A percentile compares a stretch with the other conserved stretches of the same genome.
Conservation (phyloP, 768 basidiomycete genomes). For the Pleurotus platypus region DNA sequence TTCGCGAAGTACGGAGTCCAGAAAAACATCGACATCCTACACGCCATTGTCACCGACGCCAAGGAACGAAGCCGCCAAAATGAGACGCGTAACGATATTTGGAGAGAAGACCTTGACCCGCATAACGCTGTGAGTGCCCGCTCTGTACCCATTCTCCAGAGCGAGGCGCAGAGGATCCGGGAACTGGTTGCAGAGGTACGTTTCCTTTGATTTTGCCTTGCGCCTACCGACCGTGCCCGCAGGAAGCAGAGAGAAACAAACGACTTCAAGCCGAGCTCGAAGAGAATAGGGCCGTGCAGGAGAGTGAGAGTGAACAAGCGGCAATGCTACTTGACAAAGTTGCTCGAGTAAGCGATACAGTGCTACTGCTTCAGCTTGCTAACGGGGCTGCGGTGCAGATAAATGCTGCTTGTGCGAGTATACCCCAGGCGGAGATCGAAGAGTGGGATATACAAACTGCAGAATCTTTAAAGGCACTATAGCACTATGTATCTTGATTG, state of each 20-base stretch:
- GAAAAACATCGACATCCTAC: conserved; percentile 68
- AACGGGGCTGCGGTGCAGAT: conserved; percentile 27
- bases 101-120: conserved; percentile 65
- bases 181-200: conserved; percentile 35
- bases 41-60: conserved; percentile 67
- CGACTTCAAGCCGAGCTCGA: conserved; percentile 45
- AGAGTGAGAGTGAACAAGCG: conserved; percentile 42
- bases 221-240: background rate
- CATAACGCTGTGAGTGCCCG: conserved; percentile 59
- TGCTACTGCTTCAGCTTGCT: background rate
- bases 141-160: conserved; percentile 55
- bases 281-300: conserved; percentile 40
- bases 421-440: conserved; percentile 65
- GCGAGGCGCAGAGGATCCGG: conserved; percentile 35
- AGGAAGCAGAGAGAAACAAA: conserved; percentile 61
- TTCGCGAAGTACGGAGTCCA: conserved; percentile 66
- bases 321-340: conserved; percentile 48
- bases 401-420: conserved; percentile 45
- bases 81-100: conserved; percentile 49
- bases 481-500: background rate
- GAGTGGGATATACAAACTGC: conserved; percentile 49
- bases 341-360: conserved; percentile 37
- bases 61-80: conserved; percentile 49
- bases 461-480: conserved; percentile 20
- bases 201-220: background rate